Evolutionary conservation across 1,139 yeast genomes (phyloP), one percentile per base, ranked within the genome.

Genomic region (Magnusiomyces tetraspermus): DNA sequence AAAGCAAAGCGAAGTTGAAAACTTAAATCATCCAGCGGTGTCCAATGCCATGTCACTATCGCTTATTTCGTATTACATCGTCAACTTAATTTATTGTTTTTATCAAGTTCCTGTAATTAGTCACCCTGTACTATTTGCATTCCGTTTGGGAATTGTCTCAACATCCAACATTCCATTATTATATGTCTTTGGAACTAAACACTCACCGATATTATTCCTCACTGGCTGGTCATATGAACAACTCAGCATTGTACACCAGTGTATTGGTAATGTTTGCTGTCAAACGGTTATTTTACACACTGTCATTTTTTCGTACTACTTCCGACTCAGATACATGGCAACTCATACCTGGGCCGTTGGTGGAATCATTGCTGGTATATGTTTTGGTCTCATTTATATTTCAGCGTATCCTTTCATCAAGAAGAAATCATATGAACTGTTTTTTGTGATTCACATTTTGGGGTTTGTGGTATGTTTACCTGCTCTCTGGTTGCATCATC

Each of bases 161-260:
- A 54, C 58, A 15, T 55, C 57, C 36, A 63, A 63, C 46, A 51
- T 61, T 44, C 65, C 65, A 3, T 41, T 63, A 11, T 49, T 63
- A 24, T 63, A 63, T 49, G 56, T 63, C 22, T 53, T 63, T 21
- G 67, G 67, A 1, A 61, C 64, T 13, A 63, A 63, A 51, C 62
- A 61, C 48, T 53, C 61, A 11, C 66, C 65, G 4, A 44, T 63
- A 2, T 53, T 60, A 2, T 57, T 51, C 47, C 52, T 63, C 22
- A 59, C 63, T 1, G 67, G 67, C 19, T 63, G 67, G 66, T 60
- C 64, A 3, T 63, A 63, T 46, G 67, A 63, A 46, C 66, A 63
- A 48, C 51, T 62, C n/a, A 63, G 62, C 48, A 60, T 63, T 10
- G 57, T 62, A 38, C 67, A 63, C 48, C 55, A 65, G 28, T 58